Percentiles rank a stretch among this genome's conserved stretches.
Evolutionary conservation across 306 rosid genomes (phyloP).

Genomic region (Sicyos edulis): DNA sequence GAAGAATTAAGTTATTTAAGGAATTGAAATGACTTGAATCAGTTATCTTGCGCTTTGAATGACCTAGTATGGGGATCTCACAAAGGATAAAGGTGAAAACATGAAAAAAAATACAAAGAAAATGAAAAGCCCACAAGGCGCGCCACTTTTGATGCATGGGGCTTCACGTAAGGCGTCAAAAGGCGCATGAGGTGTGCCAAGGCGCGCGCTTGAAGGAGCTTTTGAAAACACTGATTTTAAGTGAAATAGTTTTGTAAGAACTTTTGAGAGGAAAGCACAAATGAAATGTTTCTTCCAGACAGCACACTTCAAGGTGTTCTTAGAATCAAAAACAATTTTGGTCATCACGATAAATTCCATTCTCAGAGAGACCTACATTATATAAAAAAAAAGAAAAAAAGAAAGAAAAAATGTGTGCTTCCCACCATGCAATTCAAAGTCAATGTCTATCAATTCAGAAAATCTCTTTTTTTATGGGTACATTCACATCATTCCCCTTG

Average conservation of each 20-base stretch:
- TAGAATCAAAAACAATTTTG: neutral
- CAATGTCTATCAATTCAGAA: neutral
- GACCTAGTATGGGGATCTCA: too few relatives aligned
- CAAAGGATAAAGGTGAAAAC: too few relatives aligned
- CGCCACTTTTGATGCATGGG: too few relatives aligned
- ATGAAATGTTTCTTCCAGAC: neutral
- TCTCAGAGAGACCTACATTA: neutral
- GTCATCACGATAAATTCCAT: neutral
- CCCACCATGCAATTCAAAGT: neutral
- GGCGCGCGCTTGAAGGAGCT: too few relatives aligned
- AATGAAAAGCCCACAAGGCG: too few relatives aligned
- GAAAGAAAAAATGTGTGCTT: neutral
- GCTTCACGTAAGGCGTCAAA: too few relatives aligned
- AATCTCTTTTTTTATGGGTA: neutral
- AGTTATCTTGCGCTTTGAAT: too few relatives aligned
- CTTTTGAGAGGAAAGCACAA: neutral
- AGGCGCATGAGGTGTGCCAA: too few relatives aligned
- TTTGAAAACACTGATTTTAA: too few relatives aligned
- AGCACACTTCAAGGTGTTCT: neutral
- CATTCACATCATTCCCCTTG: neutral
- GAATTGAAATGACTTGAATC: too few relatives aligned
- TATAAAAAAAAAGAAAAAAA: neutral
- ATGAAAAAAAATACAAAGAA: too few relatives aligned
- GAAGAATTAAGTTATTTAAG: too few relatives aligned
- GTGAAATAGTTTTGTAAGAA: neutral